A percentile compares a stretch with the other conserved stretches of the same genome.
phyloP scores from a whole-genome alignment of 345 rosid genomes.

The Salix dunnii region DNA sequence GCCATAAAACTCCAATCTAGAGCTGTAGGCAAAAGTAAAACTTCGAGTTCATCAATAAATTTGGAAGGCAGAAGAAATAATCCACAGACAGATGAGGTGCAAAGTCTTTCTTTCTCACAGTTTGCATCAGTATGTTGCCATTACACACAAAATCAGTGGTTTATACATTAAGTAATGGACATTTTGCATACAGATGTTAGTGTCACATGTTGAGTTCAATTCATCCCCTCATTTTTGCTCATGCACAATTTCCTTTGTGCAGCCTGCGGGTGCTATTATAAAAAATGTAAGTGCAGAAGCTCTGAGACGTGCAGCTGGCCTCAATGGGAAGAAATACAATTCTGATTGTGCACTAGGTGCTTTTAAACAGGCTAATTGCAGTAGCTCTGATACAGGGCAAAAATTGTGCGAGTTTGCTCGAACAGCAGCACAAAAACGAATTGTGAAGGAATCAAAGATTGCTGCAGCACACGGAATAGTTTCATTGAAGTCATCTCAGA shows the following conservation, averaged over 20 bases:
- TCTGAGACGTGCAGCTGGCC: constrained; percentile 2
- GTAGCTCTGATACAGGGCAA: constrained; percentile 17
- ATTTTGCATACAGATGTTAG: not conserved
- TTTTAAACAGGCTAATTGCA: not conserved
- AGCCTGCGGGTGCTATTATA: constrained; percentile 26
- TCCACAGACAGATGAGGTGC: constrained; percentile 26
- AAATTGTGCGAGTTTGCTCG: constrained; percentile 25
- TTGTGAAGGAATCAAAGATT: constrained; percentile 18
- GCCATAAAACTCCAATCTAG: constrained; percentile 5
- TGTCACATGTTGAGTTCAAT: not conserved
- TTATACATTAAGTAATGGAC: not conserved
- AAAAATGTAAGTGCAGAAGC: constrained; percentile 11
- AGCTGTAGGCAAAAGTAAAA: constrained; percentile 13
- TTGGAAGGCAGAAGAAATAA: constrained; percentile 18
- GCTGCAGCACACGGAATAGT: constrained; percentile 10
- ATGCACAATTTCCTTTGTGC: constrained; percentile 22
- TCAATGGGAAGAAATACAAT: not conserved
- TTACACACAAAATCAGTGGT: not conserved
- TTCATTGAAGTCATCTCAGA: constrained; percentile 16
- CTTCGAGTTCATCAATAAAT: constrained; percentile 14
- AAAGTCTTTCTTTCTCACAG: not conserved
- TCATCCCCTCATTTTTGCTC: constrained; percentile 4
- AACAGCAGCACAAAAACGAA: constrained; percentile 14
- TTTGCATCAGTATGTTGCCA: not conserved
- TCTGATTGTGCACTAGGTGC: not conserved